A percentile compares a stretch with the other conserved stretches of the same genome.
These are phyloP conservation scores for Priceomyces castillae DNA, from an alignment of 805 yeast species.

Conservation along the genomic window DNA sequence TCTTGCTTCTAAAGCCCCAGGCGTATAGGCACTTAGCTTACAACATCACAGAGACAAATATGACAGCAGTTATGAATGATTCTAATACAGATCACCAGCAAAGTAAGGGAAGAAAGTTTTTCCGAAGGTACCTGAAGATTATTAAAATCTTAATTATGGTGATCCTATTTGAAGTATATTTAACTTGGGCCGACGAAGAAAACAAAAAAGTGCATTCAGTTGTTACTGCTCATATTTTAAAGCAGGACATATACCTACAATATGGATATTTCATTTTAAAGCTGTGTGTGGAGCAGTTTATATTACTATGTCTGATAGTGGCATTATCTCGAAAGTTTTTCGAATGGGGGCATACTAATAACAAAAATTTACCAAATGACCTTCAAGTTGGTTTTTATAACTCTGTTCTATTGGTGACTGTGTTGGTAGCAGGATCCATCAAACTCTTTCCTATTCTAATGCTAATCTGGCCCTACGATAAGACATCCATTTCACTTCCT, in stretches of 20 bases:
- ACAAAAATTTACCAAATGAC: constrained; percentile 17
- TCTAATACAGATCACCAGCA: constrained; percentile 10
- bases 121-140: constrained; percentile 21
- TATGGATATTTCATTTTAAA: constrained; percentile 55
- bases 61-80: constrained; percentile 10
- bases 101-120: constrained; percentile 5
- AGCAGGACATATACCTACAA: constrained; percentile 44
- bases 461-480: constrained; percentile 95
- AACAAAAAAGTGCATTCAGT: constrained; percentile 38
- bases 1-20: constrained; percentile 78
- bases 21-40: constrained; percentile 86
- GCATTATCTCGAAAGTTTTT: constrained; percentile 14
- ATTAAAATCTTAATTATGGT: constrained; percentile 56
- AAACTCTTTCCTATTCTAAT: constrained; percentile 86
- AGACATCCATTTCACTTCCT: constrained; percentile 57
- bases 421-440: constrained; percentile 73
- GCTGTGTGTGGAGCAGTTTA: constrained; percentile 46
- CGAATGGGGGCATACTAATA: constrained; percentile 14
- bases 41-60: constrained; percentile 49
- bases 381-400: constrained; percentile 35
- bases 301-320: constrained; percentile 40
- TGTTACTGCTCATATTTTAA: constrained; percentile 22
- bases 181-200: constrained; percentile 91
- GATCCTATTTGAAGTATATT: constrained; percentile 80
- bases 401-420: constrained; percentile 59